These are phyloP conservation scores for Chlamydomonas applanata DNA, from an alignment of 139 green algal genomes.

Conservation along the genomic window DNA sequence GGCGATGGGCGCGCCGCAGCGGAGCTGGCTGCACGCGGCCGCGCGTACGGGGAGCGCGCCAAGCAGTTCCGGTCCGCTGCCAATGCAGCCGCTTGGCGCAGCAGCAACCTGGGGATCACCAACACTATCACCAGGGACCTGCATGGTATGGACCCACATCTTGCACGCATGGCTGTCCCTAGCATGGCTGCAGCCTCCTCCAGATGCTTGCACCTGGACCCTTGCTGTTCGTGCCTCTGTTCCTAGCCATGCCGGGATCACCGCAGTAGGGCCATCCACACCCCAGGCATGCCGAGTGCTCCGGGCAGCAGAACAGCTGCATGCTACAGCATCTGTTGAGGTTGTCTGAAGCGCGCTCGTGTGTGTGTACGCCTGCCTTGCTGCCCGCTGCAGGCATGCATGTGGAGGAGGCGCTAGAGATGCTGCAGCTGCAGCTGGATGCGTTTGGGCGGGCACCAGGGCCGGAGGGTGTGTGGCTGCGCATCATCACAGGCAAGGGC, in stretches of 20 bases:
- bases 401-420: conserved; percentile 21
- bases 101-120: conserved; percentile 13
- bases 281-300: too few relatives aligned
- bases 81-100: not conserved
- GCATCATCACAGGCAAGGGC: conserved; percentile 1
- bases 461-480: conserved; percentile 19
- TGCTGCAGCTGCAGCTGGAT: conserved; percentile 10
- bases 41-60: conserved; percentile 12
- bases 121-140: conserved; percentile 26
- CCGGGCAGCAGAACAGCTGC: too few relatives aligned
- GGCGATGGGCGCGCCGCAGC: conserved; percentile 15
- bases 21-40: conserved; percentile 6
- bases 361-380: too few relatives aligned
- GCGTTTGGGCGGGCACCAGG: not conserved
- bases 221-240: too few relatives aligned
- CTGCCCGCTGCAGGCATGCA: too few relatives aligned
- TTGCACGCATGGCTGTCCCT: too few relatives aligned
- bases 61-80: conserved; percentile 2
- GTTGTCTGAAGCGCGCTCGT: too few relatives aligned
- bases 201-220: too few relatives aligned
- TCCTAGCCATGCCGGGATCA: too few relatives aligned
- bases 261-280: too few relatives aligned
- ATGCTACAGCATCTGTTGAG: too few relatives aligned
- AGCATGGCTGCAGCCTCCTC: too few relatives aligned
- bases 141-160: conserved; percentile 21